Evolutionary conservation across 768 basidiomycete species (phyloP), one percentile per base, ranked within the genome.

Genomic region (Auriscalpium orientale): DNA sequence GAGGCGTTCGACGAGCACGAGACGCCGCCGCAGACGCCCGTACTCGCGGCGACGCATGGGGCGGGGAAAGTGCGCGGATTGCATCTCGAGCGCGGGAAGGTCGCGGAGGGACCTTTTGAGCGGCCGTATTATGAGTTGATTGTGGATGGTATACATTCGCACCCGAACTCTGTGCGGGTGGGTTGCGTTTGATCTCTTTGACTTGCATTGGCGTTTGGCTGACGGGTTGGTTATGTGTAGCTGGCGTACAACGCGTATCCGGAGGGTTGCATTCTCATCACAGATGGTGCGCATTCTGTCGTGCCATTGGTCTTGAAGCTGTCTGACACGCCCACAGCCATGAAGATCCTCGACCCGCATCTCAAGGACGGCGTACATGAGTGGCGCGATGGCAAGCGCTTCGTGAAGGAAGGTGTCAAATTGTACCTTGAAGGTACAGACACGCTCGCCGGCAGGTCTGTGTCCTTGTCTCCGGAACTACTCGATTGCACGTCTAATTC

Each of bases 121-220:
- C 74, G 90, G 59, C 93, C 93, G 13, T 95, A 83, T 70, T 95
- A 90, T 64, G 91, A 87, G 53, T 73, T 95, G 53, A 95, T 95
- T 59, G 91, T 91, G 8, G 93, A 95, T 67, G 93, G 92, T 1
- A 82, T 93, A 53, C 93, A 95, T 66, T 89, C 84, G 12, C 92
- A 95, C 68, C 92, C 93, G 15, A 90, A 92, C 67, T 90, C 90
- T 46, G 89, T 95, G 55, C 76, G 89, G 64, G 88, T 93, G 68
- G 55, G 84, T 74, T 4, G 15, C 49, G 35, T 16, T 50, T 21
- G 44, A 34, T 58, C 56, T 18, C 43, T 47, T 11, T 3, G 28
- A 43, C 40, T 13, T 2, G 33, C 16, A 0, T 8, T 46, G 7
- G 9, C 18, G 36, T 20, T n/a, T 20, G 33, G 59, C 34, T 28